These are phyloP conservation scores for Raffaelea deltoideospora DNA, from an alignment of 2,329 filamentous ascomycete genomes.

Conservation along the genomic window DNA sequence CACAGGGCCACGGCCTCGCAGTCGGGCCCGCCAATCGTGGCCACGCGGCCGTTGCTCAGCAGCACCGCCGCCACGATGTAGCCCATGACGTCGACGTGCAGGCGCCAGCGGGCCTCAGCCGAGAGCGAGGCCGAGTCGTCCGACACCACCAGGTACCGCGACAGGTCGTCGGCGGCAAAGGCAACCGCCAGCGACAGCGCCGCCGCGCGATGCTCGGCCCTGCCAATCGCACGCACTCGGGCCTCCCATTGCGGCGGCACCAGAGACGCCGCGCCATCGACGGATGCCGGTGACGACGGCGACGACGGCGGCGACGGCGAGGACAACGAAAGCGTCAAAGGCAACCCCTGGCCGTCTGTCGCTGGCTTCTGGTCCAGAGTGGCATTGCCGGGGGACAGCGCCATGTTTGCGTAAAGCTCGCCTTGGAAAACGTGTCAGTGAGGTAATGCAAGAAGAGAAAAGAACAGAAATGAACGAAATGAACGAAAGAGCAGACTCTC, in stretches of 20 bases:
- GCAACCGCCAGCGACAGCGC: constrained; percentile 60
- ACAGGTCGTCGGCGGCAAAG: constrained; percentile 61
- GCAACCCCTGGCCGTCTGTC: no score
- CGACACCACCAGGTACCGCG: constrained; percentile 53
- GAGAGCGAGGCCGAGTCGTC: constrained; percentile 44
- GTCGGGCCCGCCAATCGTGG: constrained; percentile 57
- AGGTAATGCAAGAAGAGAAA: no score
- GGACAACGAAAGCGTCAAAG: no score
- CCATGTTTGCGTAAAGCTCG: no score
- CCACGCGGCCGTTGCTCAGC: constrained; percentile 58
- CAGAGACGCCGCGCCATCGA: no score
- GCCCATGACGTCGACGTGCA: constrained; percentile 64
- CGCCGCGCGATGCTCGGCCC: constrained; percentile 56
- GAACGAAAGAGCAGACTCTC: no score
- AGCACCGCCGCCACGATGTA: constrained; percentile 65
- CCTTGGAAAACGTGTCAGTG: no score
- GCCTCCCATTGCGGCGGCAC: constrained; percentile 37
- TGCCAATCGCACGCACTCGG: constrained; percentile 45
- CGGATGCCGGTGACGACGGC: constrained; percentile 15
- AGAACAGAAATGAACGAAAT: no score
- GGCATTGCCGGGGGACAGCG: no score
- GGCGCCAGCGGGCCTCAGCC: constrained; percentile 55
- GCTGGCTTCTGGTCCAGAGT: no score
- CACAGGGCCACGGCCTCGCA: constrained; percentile 69
- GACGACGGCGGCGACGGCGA: constrained; percentile 5